Conservation (phyloP, 2,329 filamentous ascomycete species). For the Hypoxylon sp. region DNA sequence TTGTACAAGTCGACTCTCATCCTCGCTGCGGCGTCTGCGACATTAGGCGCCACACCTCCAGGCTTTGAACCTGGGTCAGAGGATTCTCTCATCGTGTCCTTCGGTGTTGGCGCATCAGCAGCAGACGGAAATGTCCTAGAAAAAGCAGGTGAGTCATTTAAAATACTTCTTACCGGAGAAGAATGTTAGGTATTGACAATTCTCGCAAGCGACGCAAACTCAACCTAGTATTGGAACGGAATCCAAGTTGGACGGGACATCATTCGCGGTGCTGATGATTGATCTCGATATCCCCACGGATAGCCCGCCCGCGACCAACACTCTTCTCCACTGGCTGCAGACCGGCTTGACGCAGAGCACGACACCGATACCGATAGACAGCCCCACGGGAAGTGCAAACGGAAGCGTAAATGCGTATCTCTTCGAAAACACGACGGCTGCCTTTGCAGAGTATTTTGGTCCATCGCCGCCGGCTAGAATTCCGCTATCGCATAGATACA, state of each 20-base stretch:
- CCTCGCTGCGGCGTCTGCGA: conserved; percentile 47
- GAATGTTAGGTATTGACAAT: conserved; percentile 15
- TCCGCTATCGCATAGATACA: conserved; percentile 46
- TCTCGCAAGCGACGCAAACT: conserved; percentile 43
- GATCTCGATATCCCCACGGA: conserved; percentile 59
- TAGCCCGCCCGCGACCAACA: conserved; percentile 48
- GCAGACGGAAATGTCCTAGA: conserved; percentile 51
- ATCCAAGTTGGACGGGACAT: conserved; percentile 50
- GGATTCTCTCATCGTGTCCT: conserved; percentile 52
- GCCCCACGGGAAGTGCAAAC: conserved; percentile 33
- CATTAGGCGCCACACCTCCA: conserved; percentile 52
- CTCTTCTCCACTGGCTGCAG: conserved; percentile 56
- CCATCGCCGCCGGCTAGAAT: conserved; percentile 43
- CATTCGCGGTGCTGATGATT: conserved; percentile 54
- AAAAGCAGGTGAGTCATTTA: conserved; percentile 46
- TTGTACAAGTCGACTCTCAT: conserved; percentile 44
- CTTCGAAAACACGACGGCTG: conserved; percentile 34
- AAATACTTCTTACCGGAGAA: conserved; percentile 1
- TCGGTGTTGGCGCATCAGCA: conserved; percentile 48
- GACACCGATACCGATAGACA: conserved; percentile 35
- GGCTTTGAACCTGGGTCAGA: conserved; percentile 53
- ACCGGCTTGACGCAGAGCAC: conserved; percentile 47
- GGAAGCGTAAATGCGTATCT: conserved; percentile 36
- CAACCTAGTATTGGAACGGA: conserved; percentile 50
- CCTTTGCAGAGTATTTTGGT: conserved; percentile 41